Evolutionary conservation across 176 grass and related monocot species (phyloP).

Genomic region (Oryza punctata): DNA sequence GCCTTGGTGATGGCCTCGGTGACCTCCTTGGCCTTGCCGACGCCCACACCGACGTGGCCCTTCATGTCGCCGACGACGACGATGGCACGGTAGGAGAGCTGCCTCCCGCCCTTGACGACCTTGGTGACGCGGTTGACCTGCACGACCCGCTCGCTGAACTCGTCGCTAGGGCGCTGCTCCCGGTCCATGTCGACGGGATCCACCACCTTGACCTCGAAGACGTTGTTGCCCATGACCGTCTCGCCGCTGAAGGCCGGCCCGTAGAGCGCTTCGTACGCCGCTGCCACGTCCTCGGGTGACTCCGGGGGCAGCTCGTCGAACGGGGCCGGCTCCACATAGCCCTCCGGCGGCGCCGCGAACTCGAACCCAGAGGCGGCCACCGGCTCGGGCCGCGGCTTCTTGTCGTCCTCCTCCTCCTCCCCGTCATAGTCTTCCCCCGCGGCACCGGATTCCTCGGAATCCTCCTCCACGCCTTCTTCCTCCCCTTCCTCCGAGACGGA

Average conservation of each 20-base stretch:
- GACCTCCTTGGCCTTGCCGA: slow-evolving; percentile 88
- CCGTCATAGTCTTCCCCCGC: slow-evolving; percentile 7
- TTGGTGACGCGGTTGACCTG: slow-evolving; percentile 85
- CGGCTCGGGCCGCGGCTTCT: slow-evolving; percentile 48
- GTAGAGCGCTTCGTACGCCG: slow-evolving; percentile 72
- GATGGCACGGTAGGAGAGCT: slow-evolving; percentile 76
- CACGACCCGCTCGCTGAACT: slow-evolving; percentile 81
- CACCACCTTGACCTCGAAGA: slow-evolving; percentile 64
- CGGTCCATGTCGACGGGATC: slow-evolving; percentile 67
- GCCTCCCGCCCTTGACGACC: slow-evolving; percentile 90
- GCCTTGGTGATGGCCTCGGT: slow-evolving; percentile 82
- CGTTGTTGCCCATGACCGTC: slow-evolving; percentile 61
- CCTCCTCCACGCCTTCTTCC: not conserved
- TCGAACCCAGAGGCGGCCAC: slow-evolving; percentile 48
- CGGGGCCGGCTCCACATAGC: slow-evolving; percentile 61
- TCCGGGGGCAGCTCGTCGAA: slow-evolving; percentile 78
- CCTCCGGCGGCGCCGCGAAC: slow-evolving; percentile 61
- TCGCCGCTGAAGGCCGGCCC: slow-evolving; percentile 84
- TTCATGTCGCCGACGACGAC: slow-evolving; percentile 88
- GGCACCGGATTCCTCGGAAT: slow-evolving; percentile 29
- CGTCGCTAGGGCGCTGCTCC: slow-evolving; percentile 65
- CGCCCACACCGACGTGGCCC: slow-evolving; percentile 73
- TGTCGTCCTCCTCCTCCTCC: slow-evolving; percentile 22
- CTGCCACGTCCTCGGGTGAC: slow-evolving; percentile 62
- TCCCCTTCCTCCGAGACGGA: slow-evolving; percentile 34